Evolutionary conservation across 2,329 filamentous ascomycete species (phyloP).

Genomic region (Epichloe sibirici): DNA sequence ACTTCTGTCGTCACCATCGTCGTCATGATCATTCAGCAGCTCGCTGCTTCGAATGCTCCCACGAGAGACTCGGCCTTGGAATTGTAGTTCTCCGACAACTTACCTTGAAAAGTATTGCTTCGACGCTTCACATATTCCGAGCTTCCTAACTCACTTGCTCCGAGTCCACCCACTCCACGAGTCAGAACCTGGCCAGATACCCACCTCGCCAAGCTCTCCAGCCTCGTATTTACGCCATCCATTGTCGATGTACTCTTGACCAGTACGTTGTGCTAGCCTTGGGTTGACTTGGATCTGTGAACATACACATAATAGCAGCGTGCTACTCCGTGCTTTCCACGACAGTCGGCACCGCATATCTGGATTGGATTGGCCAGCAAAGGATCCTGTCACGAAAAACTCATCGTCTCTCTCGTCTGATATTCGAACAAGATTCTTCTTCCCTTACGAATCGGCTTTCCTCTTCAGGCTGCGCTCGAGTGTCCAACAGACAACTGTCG

Average conservation of each 20-base stretch:
- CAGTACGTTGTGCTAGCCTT: too few relatives aligned
- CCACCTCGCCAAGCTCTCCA: too few relatives aligned
- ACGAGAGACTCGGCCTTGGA: too few relatives aligned
- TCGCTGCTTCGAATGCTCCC: background rate
- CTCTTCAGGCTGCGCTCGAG: slow-evolving; percentile 7
- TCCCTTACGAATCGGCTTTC: slow-evolving; percentile 16
- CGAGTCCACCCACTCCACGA: too few relatives aligned
- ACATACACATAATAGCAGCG: too few relatives aligned
- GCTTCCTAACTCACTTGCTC: too few relatives aligned
- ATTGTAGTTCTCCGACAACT: background rate
- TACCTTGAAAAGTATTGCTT: background rate
- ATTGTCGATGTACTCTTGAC: background rate
- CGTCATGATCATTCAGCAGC: background rate
- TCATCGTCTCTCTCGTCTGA: background rate
- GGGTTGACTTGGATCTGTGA: background rate
- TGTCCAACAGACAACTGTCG: background rate
- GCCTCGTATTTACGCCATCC: too few relatives aligned
- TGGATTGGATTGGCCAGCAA: background rate
- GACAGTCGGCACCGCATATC: background rate
- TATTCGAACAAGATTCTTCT: background rate
- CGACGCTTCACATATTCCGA: background rate
- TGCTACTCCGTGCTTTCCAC: background rate
- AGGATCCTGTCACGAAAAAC: background rate
- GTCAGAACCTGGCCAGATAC: too few relatives aligned
- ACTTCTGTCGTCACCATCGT: background rate